phyloP scores from a whole-genome alignment of 163 green algal species.

The Scenedesmus sp. region DNA sequence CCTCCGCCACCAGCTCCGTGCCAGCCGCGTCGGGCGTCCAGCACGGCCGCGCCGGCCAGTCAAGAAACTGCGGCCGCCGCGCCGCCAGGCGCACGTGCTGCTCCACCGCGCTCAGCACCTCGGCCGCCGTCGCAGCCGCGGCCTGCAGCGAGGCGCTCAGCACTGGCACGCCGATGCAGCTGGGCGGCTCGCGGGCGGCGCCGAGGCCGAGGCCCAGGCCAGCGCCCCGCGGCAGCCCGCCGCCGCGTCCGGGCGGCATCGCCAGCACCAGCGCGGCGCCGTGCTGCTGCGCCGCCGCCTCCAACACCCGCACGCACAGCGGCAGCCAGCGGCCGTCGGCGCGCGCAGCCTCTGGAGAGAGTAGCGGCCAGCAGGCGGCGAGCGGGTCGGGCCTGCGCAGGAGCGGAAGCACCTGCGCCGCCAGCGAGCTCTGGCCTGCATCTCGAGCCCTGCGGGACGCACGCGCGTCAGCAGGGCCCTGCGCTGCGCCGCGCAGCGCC shows the following conservation, averaged over 20 bases:
- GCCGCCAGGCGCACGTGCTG: conserved; percentile 30
- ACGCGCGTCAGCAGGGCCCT: no score
- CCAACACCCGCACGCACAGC: conserved; percentile 57
- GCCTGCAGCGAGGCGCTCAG: conserved; percentile 4
- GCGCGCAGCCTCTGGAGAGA: background rate
- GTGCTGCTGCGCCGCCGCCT: conserved; percentile 56
- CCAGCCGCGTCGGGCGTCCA: conserved; percentile 15
- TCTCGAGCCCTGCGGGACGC: no score
- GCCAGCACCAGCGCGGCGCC: conserved; percentile 12
- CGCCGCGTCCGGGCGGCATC: conserved; percentile 8
- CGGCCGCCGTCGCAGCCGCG: background rate
- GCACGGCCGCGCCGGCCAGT: background rate
- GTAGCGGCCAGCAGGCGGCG: conserved; percentile 37
- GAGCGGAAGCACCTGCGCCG: conserved; percentile 49
- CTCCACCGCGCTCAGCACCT: conserved; percentile 15
- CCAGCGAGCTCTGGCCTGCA: no score
- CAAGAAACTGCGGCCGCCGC: conserved; percentile 21
- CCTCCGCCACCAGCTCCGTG: background rate
- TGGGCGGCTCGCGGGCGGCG: no score
- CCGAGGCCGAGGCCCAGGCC: no score
- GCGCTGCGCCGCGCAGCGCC: no score
- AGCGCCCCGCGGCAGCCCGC: no score
- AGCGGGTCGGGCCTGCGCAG: conserved; percentile 46
- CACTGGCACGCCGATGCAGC: no score
- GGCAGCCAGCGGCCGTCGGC: conserved; percentile 59